These are phyloP conservation scores for Candida adriatica DNA, from an alignment of 805 yeast genomes.

Conservation along the genomic window DNA sequence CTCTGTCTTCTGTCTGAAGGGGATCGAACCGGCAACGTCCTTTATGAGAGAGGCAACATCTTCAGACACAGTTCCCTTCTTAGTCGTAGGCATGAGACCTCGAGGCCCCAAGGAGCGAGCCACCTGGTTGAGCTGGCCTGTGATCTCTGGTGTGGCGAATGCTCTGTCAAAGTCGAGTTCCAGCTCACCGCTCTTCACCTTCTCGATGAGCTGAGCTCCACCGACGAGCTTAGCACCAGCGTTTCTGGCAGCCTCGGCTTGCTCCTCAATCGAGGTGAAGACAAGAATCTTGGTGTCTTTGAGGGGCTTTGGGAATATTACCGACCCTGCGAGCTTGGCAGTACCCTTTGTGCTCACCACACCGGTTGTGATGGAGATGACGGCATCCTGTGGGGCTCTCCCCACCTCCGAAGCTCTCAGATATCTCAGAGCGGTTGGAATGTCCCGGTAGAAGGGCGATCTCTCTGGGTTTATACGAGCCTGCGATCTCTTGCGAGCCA, in stretches of 20 bases:
- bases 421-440: constrained; percentile 67
- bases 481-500: constrained; percentile 29
- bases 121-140: constrained; percentile 50
- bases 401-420: constrained; percentile 91
- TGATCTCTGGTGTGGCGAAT: constrained; percentile 80
- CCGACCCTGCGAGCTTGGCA: constrained; percentile 63
- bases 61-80: constrained; percentile 80
- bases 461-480: constrained; percentile 39
- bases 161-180: constrained; percentile 62
- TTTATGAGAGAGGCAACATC: constrained; percentile 49
- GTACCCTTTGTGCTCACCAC: constrained; percentile 73
- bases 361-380: constrained; percentile 57
- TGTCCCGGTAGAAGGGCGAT: constrained; percentile 61
- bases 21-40: constrained; percentile 56
- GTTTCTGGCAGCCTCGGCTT: constrained; percentile 43
- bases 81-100: constrained; percentile 82
- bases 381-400: constrained; percentile 60
- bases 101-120: constrained; percentile 85
- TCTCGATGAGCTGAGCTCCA: constrained; percentile 60
- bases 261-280: constrained; percentile 52
- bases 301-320: constrained; percentile 66
- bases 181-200: constrained; percentile 44
- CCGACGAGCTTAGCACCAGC: constrained; percentile 65
- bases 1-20: constrained; percentile 68
- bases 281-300: constrained; percentile 60